Evolutionary conservation across 305 asterid genomes (phyloP).

Genomic region (Ilex paraguariensis): DNA sequence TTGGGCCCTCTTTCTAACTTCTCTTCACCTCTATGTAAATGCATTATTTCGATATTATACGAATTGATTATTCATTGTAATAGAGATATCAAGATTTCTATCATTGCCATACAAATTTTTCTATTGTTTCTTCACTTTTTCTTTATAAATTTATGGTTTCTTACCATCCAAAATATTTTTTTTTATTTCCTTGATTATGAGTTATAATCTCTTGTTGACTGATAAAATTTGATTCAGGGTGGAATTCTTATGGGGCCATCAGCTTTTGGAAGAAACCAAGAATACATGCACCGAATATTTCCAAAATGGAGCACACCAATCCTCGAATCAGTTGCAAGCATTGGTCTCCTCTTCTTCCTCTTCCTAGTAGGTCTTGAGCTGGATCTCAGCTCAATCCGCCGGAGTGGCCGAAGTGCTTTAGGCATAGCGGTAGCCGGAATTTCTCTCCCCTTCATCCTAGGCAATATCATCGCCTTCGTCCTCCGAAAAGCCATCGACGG

Average conservation of each 20-base stretch:
- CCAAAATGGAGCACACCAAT: slow-evolving; percentile 45
- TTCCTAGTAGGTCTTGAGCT: slow-evolving; percentile 54
- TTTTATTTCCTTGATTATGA: no score
- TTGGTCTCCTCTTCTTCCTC: slow-evolving; percentile 44
- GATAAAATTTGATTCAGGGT: slow-evolving; percentile 13
- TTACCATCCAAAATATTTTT: no score
- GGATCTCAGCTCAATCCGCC: slow-evolving; percentile 26
- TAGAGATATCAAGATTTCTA: background rate
- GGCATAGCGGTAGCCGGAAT: slow-evolving; percentile 36
- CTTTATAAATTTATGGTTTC: background rate
- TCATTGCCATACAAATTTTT: no score
- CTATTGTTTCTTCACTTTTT: no score
- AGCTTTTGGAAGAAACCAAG: slow-evolving; percentile 29
- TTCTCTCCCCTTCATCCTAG: slow-evolving; percentile 27
- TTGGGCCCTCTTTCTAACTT: no score
- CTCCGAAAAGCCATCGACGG: slow-evolving; percentile 14
- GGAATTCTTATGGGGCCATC: slow-evolving; percentile 52
- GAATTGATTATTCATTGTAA: no score
- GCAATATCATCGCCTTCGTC: slow-evolving; percentile 28
- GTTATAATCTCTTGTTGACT: no score
- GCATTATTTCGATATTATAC: no score
- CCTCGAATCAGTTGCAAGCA: slow-evolving; percentile 36
- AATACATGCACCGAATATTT: slow-evolving; percentile 18
- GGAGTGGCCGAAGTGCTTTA: slow-evolving; percentile 27
- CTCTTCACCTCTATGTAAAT: no score